These are phyloP conservation scores for Cutaneotrichosporon dermatis DNA, from an alignment of 1,284 basidiomycete genomes.

Conservation along the genomic window DNA sequence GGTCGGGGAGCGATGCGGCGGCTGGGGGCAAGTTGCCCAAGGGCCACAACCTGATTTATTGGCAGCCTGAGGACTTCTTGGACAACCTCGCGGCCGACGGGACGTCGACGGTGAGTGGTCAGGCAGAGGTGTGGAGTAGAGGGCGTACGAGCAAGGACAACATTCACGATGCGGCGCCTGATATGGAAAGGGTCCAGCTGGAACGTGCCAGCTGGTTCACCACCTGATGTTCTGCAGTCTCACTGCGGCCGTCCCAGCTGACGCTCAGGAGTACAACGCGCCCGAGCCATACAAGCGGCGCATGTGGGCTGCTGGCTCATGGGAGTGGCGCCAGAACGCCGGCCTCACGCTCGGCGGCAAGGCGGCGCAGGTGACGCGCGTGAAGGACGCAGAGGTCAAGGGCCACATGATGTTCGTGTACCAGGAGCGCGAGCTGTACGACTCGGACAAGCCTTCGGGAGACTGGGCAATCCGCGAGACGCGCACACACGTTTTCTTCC, in stretches of 20 bases:
- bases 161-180: too few species aligned
- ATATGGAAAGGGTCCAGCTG: too few species aligned
- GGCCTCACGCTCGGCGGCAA: conserved; percentile 58
- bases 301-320: conserved; percentile 78
- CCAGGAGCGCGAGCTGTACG: conserved; percentile 49
- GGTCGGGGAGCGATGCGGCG: conserved; percentile 7
- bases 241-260: too few species aligned
- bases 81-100: conserved; percentile 61
- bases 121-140: too few species aligned
- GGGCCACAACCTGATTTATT: conserved; percentile 70
- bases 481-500: conserved; percentile 69
- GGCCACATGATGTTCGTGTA: conserved; percentile 73
- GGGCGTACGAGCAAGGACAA: too few species aligned
- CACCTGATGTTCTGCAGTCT: too few species aligned
- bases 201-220: too few species aligned
- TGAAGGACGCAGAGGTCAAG: conserved; percentile 62
- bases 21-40: conserved; percentile 54
- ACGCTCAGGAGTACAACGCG: conserved; percentile 52
- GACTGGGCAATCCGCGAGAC: conserved; percentile 58
- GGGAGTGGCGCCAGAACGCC: conserved; percentile 55
- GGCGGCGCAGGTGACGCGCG: conserved; percentile 55
- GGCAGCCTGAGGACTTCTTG: conserved; percentile 64
- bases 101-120: conserved; percentile 55
- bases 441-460: conserved; percentile 54
- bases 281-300: conserved; percentile 68